These are phyloP conservation scores for Rhizophagus sp. DNA, from an alignment of 192 early-diverging fungal species.

Conservation along the genomic window DNA sequence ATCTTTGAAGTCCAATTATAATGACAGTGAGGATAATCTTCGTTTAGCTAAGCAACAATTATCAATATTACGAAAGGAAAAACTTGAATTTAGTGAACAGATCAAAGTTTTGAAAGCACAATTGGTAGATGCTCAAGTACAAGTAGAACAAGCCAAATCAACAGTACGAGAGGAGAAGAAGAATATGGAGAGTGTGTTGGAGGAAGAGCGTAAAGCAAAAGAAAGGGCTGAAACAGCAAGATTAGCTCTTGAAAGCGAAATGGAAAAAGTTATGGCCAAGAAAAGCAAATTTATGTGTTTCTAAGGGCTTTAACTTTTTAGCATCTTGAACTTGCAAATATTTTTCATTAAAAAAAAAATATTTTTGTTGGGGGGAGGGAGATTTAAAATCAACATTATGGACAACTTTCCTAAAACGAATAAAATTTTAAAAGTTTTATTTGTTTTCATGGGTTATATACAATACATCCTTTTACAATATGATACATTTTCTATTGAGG, in stretches of 20 bases:
- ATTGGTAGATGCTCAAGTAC: constrained; percentile 34
- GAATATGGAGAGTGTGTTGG: constrained; percentile 39
- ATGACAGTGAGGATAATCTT: constrained; percentile 45
- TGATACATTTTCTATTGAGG: background rate
- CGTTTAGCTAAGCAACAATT: constrained; percentile 44
- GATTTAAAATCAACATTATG: background rate
- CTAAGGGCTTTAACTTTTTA: constrained; percentile 28
- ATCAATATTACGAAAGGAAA: constrained; percentile 39
- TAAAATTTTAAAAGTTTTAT: too few species aligned
- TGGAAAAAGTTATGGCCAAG: constrained; percentile 56
- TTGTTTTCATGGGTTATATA: background rate
- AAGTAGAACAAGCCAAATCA: constrained; percentile 33
- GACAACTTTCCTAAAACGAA: background rate
- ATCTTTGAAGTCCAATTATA: constrained; percentile 45
- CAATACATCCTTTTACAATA: background rate
- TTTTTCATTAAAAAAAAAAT: too few species aligned
- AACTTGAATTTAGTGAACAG: constrained; percentile 35
- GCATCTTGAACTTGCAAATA: background rate
- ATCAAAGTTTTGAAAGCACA: constrained; percentile 43
- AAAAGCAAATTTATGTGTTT: constrained; percentile 64
- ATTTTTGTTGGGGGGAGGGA: too few species aligned
- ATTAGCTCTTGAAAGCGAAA: constrained; percentile 49
- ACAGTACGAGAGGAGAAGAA: constrained; percentile 39
- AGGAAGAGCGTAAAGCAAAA: constrained; percentile 48
- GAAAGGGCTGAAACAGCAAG: constrained; percentile 57